Percentiles rank a stretch among this genome's conserved stretches.
phyloP scores from a whole-genome alignment of 2,329 filamentous ascomycete genomes.

The Fusarium nanum region DNA sequence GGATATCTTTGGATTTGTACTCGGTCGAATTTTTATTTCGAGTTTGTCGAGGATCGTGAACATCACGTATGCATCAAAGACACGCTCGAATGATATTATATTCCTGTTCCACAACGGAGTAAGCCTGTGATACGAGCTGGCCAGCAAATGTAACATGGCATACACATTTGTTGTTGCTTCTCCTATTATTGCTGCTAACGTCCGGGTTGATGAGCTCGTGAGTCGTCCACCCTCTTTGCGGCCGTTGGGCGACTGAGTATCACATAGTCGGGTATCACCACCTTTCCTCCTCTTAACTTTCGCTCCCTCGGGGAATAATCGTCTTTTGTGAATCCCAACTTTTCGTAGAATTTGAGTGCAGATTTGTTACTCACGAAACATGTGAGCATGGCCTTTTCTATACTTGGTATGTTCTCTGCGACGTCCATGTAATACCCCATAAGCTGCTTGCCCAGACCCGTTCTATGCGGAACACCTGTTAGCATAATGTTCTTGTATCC shows the following conservation, averaged over 20 bases:
- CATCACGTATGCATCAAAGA: not conserved
- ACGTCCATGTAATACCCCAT: constrained; percentile 67
- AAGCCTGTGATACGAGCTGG: not conserved
- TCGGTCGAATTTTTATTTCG: not conserved
- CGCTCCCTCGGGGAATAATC: constrained; percentile 65
- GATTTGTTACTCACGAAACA: constrained; percentile 72
- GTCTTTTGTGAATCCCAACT: constrained; percentile 67
- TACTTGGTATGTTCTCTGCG: constrained; percentile 63
- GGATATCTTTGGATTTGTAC: not conserved
- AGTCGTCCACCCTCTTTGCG: constrained; percentile 11
- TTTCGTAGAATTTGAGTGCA: constrained; percentile 70
- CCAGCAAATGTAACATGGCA: not conserved
- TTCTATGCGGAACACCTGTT: constrained; percentile 53
- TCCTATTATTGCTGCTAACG: not conserved
- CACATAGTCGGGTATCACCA: constrained; percentile 67
- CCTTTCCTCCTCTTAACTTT: constrained; percentile 65
- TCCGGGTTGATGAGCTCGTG: constrained; percentile 27
- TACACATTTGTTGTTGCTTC: not conserved
- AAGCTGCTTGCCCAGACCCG: constrained; percentile 71
- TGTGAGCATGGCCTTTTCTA: constrained; percentile 78
- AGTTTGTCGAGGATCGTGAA: not conserved
- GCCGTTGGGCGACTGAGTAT: constrained; percentile 66
- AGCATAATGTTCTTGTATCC: constrained; percentile 16
- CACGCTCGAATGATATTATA: not conserved
- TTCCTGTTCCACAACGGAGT: not conserved